Evolutionary conservation across 1,284 basidiomycete genomes (phyloP).

Genomic region (Trichosporon sp.): DNA sequence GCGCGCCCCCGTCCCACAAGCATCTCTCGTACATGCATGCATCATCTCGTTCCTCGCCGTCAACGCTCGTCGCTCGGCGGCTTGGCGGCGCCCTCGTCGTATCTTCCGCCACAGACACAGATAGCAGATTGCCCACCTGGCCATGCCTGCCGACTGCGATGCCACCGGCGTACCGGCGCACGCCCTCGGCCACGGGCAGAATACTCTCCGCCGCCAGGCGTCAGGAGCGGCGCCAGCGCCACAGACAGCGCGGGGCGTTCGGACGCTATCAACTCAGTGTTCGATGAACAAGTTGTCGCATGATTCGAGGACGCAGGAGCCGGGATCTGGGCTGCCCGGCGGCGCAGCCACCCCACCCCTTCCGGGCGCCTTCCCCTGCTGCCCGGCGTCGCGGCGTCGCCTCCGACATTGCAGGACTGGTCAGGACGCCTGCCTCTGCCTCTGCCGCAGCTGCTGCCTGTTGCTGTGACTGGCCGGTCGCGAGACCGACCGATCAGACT

Average conservation of each 20-base stretch:
- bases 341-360: background rate
- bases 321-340: background rate
- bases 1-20: background rate
- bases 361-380: background rate
- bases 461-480: background rate
- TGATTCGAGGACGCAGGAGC: background rate
- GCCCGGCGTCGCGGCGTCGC: background rate
- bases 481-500: background rate
- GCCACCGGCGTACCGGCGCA: background rate
- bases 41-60: background rate
- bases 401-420: background rate
- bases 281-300: background rate
- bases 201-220: background rate
- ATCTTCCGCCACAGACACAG: background rate
- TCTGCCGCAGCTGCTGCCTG: background rate
- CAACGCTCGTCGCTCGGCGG: background rate
- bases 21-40: conserved; percentile 3
- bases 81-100: too few relatives aligned
- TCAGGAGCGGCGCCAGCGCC: background rate
- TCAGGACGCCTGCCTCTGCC: background rate
- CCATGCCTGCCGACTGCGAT: background rate
- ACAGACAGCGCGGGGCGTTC: background rate
- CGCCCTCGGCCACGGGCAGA: background rate
- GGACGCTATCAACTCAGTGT: background rate
- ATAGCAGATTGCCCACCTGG: background rate